Percentiles rank a stretch among this genome's conserved stretches.
Conservation (phyloP, 2,329 filamentous ascomycete species). For the Niveomyces coronatus region DNA sequence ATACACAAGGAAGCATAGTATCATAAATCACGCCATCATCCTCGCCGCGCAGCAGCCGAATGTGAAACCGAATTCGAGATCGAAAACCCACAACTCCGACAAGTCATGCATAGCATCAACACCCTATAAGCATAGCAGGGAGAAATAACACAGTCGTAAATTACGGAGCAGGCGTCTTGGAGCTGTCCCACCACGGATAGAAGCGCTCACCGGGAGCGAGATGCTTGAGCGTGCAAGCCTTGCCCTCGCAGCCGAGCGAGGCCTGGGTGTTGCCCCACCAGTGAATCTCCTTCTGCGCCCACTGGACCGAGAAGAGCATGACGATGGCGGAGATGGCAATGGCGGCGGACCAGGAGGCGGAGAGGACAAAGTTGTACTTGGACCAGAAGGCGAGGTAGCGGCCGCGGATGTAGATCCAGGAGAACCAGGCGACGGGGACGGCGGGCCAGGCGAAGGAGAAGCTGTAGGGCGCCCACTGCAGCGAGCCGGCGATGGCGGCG, state of each 20-base stretch:
- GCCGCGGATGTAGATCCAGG: conserved; percentile 36
- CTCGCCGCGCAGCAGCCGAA: too few species aligned
- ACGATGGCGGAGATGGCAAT: conserved; percentile 36
- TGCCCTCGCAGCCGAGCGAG: conserved; percentile 16
- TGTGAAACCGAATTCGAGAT: too few species aligned
- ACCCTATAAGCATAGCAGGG: neutral
- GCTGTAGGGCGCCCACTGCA: conserved; percentile 35
- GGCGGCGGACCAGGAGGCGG: conserved; percentile 33
- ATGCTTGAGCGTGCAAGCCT: conserved; percentile 14
- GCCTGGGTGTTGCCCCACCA: conserved; percentile 36
- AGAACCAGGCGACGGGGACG: conserved; percentile 36
- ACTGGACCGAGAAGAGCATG: conserved; percentile 38
- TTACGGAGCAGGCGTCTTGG: conserved; percentile 15
- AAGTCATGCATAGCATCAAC: neutral
- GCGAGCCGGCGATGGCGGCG: conserved; percentile 28
- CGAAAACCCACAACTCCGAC: too few species aligned
- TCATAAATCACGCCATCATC: neutral
- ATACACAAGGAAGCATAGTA: too few species aligned
- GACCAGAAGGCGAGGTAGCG: conserved; percentile 38
- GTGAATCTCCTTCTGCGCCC: conserved; percentile 22
- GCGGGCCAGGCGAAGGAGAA: conserved; percentile 35
- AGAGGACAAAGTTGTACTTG: conserved; percentile 39
- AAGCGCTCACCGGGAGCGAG: conserved; percentile 18
- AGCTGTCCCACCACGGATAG: conserved; percentile 18
- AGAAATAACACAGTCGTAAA: neutral